These are phyloP conservation scores for Leccinum barrowsii DNA, from an alignment of 768 basidiomycete species.

Conservation along the genomic window DNA sequence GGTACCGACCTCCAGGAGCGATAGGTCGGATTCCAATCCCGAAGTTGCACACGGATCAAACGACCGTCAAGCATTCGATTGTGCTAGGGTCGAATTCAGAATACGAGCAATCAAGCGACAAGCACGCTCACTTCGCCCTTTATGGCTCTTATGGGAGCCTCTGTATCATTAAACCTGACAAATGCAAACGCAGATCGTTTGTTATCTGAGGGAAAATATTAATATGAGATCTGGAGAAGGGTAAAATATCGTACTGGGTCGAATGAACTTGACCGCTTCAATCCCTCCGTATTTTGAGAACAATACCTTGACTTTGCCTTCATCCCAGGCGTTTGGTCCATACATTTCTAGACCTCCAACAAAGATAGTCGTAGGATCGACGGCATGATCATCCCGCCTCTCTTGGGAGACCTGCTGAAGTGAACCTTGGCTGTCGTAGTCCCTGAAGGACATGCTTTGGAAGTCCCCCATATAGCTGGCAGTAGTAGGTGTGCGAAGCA, in stretches of 20 bases:
- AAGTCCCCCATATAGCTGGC: conserved; percentile 34
- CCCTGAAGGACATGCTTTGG: conserved; percentile 26
- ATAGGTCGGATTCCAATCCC: conserved; percentile 62
- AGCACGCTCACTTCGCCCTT: conserved; percentile 49
- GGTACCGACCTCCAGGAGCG: conserved; percentile 35
- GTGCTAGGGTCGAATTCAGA: conserved; percentile 44
- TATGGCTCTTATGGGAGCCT: conserved; percentile 65
- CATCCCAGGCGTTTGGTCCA: conserved; percentile 66
- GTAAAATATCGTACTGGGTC: conserved; percentile 49
- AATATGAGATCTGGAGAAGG: not conserved
- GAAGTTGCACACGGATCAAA: conserved; percentile 70
- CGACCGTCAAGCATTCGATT: conserved; percentile 67
- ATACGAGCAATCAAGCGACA: not conserved
- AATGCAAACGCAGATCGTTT: conserved; percentile 76
- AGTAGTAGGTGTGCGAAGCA: conserved; percentile 48
- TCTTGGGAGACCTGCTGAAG: conserved; percentile 22
- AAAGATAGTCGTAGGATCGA: conserved; percentile 70
- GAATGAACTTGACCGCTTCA: conserved; percentile 61
- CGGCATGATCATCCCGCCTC: conserved; percentile 34
- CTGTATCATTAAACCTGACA: conserved; percentile 62
- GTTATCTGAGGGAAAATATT: conserved; percentile 39
- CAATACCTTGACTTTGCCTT: conserved; percentile 52
- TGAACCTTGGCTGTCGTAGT: conserved; percentile 20
- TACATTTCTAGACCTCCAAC: conserved; percentile 71
- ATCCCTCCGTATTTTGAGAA: conserved; percentile 66